Evolutionary conservation across 2,329 filamentous ascomycete genomes (phyloP).

Genomic region (Ophiosphaerella herpotricha): DNA sequence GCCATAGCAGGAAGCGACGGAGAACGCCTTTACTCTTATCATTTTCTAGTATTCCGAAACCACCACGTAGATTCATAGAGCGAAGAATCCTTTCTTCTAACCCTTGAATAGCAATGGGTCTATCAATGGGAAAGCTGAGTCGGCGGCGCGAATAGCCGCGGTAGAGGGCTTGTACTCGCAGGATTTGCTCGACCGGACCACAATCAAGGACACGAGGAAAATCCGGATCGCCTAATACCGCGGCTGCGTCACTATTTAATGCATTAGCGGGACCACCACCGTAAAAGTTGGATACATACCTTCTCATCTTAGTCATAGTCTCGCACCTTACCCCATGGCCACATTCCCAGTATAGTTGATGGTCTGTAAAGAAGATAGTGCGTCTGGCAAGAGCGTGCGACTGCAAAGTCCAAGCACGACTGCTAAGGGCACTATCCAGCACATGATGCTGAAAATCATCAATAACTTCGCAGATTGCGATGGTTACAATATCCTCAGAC

Average conservation of each 20-base stretch:
- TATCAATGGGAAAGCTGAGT: constrained; percentile 21
- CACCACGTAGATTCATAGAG: not conserved
- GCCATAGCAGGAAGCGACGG: constrained; percentile 38
- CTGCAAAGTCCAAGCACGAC: constrained; percentile 33
- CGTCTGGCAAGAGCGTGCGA: constrained; percentile 29
- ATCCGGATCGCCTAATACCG: constrained; percentile 34
- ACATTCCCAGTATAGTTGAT: constrained; percentile 35
- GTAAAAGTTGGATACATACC: constrained; percentile 11
- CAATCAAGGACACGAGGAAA: constrained; percentile 14
- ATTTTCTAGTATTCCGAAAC: constrained; percentile 35
- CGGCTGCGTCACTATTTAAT: constrained; percentile 10
- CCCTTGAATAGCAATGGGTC: constrained; percentile 36
- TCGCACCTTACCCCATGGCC: constrained; percentile 21
- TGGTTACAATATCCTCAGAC: constrained; percentile 3
- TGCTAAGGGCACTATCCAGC: constrained; percentile 10
- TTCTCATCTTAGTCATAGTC: constrained; percentile 15
- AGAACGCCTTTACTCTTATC: constrained; percentile 22
- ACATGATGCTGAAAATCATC: constrained; percentile 30
- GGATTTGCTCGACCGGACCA: constrained; percentile 20
- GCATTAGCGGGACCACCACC: not conserved
- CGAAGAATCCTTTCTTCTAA: not conserved
- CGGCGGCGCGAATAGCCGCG: constrained; percentile 35
- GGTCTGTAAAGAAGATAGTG: constrained; percentile 28
- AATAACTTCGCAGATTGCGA: constrained; percentile 15
- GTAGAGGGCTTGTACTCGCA: constrained; percentile 20